phyloP scores from a whole-genome alignment of 1,284 basidiomycete species.

The Cryptococcus jaspeensis region DNA sequence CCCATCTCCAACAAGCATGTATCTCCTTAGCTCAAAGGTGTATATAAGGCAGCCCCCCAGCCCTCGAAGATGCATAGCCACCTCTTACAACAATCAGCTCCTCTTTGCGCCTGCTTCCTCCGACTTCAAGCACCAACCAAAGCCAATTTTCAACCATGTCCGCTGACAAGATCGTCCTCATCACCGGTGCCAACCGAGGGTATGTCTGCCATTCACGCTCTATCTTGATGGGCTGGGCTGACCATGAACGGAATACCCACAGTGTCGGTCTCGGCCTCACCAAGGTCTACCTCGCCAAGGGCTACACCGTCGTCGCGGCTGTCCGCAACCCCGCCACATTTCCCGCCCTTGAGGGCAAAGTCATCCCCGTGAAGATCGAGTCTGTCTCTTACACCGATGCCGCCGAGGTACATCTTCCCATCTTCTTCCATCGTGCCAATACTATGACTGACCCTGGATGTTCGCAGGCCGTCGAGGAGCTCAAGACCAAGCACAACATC shows the following conservation, averaged over 20 bases:
- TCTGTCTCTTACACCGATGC: background rate
- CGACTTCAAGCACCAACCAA: too few relatives aligned
- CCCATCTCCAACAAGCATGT: too few relatives aligned
- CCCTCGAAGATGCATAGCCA: too few relatives aligned
- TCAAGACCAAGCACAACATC: background rate
- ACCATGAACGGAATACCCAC: too few relatives aligned
- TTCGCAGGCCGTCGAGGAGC: background rate
- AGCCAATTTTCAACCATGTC: background rate
- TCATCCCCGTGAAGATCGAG: background rate
- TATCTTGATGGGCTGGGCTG: too few relatives aligned
- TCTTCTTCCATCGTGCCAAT: background rate
- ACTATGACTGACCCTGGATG: background rate
- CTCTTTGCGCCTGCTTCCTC: too few relatives aligned
- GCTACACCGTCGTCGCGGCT: conserved; percentile 8
- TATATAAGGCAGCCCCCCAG: too few relatives aligned
- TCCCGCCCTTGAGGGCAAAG: conserved; percentile 3
- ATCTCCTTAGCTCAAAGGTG: too few relatives aligned
- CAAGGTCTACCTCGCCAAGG: conserved; percentile 5
- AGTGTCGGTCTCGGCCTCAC: too few relatives aligned
- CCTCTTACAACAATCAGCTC: too few relatives aligned
- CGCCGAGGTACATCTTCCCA: background rate
- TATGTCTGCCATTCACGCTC: background rate
- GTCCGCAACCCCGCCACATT: conserved; percentile 7
- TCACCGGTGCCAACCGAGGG: background rate
- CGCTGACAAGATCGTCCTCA: background rate